Conservation (phyloP, 495 filamentous ascomycete species). For the Massariosphaeria phaeospora region DNA sequence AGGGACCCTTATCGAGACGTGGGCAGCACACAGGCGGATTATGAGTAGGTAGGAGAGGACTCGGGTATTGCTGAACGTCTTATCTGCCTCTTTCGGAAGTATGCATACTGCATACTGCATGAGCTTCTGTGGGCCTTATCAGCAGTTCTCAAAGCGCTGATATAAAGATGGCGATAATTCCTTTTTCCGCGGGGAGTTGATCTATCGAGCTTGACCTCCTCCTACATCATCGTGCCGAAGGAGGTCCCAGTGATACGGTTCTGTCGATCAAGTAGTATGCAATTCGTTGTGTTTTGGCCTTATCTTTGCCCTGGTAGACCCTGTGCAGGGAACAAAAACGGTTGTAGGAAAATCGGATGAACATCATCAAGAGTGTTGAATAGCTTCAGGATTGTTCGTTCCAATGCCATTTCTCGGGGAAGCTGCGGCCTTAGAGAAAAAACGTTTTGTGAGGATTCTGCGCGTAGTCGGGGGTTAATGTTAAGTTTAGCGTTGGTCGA, state of each 20-base stretch:
- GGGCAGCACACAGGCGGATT: background rate
- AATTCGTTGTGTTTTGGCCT: background rate
- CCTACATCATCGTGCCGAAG: background rate
- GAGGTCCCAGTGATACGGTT: background rate
- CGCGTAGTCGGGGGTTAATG: no score
- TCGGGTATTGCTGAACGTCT: conserved; percentile 3
- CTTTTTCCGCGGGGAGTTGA: conserved; percentile 17
- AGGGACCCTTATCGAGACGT: background rate
- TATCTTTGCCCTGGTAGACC: conserved; percentile 8
- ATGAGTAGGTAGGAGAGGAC: background rate
- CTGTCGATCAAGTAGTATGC: background rate
- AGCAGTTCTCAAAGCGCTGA: conserved; percentile 4
- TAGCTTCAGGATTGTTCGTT: background rate
- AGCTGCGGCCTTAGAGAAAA: no score
- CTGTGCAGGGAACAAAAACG: no score
- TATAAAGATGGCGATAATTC: background rate
- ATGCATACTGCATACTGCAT: background rate
- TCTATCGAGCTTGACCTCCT: background rate
- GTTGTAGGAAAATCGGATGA: no score
- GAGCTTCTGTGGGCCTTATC: conserved; percentile 17
- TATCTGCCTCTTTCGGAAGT: conserved; percentile 14
- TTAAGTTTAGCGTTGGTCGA: conserved; percentile 12
- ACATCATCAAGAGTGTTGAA: background rate
- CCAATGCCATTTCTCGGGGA: background rate
- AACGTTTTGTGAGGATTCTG: no score